Evolutionary conservation across 768 basidiomycete genomes (phyloP).

Genomic region (Boletus sp.): DNA sequence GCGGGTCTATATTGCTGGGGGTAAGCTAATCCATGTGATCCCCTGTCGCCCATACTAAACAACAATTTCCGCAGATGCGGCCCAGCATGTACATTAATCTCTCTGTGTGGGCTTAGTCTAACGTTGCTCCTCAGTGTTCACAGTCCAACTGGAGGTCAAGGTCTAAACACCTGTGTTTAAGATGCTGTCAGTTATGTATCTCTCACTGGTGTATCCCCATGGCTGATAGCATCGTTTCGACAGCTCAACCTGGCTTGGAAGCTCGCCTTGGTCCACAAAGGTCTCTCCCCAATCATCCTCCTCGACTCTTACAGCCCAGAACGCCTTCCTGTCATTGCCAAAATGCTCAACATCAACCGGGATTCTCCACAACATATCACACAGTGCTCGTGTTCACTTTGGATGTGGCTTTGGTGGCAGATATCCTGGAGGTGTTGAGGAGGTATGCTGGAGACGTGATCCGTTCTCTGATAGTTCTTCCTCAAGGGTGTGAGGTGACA

Average conservation of each 20-base stretch:
- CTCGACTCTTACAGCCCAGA: constrained; percentile 44
- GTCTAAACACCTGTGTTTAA: constrained; percentile 38
- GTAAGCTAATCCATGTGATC: constrained; percentile 14
- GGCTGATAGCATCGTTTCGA: background rate
- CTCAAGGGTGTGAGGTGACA: background rate
- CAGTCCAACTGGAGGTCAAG: constrained; percentile 28
- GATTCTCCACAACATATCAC: constrained; percentile 20
- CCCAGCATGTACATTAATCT: constrained; percentile 29
- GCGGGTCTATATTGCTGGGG: constrained; percentile 47
- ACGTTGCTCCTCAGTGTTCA: constrained; percentile 15
- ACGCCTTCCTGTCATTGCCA: constrained; percentile 44
- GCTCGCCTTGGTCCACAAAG: constrained; percentile 40
- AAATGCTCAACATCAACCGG: constrained; percentile 43
- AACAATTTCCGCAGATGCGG: constrained; percentile 37
- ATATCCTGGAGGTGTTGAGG: constrained; percentile 8
- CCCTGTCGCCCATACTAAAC: background rate
- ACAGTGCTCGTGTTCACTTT: constrained; percentile 31
- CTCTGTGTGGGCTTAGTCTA: background rate
- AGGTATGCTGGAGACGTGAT: background rate
- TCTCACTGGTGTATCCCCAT: background rate
- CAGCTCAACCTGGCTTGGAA: constrained; percentile 49
- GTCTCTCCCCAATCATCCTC: constrained; percentile 33
- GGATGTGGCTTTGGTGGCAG: background rate
- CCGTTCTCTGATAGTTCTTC: constrained; percentile 15
- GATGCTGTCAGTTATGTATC: constrained; percentile 38